Conservation (phyloP, 345 rosid genomes). For the rapeseed (Brassica napus) region Da-Ae NC_063438.1:1736501-1737000, state of each 20-base stretch:
- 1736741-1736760: background rate
- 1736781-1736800: background rate
- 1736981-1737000: no score
- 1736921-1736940: no score
- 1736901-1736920: background rate
- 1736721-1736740: background rate
- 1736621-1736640: background rate
- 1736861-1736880: background rate
- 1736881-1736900: background rate
- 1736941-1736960: no score
- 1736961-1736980: no score
- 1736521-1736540: background rate
- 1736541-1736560: background rate
- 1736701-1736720: background rate
- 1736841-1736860: background rate
- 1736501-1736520: conserved; percentile 21
- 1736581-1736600: conserved; percentile 14
- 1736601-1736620: background rate
- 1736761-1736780: background rate
- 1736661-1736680: conserved; percentile 28
- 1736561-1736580: conserved; percentile 21
- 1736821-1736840: background rate
- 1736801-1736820: background rate
- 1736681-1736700: background rate
- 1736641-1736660: background rate